These are phyloP conservation scores for Tolypocladium ovalisporum DNA, from an alignment of 2,329 filamentous ascomycete species.

Conservation along the genomic window DNA sequence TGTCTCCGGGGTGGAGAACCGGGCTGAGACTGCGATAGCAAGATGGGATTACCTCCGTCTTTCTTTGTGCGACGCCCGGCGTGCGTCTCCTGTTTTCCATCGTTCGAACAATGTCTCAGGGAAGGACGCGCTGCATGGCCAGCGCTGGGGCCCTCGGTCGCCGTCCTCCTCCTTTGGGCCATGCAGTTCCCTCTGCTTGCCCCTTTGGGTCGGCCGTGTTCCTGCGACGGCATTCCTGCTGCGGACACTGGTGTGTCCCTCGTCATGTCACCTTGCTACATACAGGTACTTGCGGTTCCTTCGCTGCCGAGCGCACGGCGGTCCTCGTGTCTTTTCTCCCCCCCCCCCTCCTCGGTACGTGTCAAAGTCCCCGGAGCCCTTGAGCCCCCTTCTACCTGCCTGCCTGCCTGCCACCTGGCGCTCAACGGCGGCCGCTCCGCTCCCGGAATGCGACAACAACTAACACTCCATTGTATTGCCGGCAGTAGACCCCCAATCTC, in stretches of 20 bases:
- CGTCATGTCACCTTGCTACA: not conserved
- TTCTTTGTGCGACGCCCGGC: not conserved
- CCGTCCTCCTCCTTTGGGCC: not conserved
- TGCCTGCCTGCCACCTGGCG: not conserved
- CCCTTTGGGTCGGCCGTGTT: conserved; percentile 3
- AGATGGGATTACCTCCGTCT: not conserved
- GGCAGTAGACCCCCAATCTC: not conserved
- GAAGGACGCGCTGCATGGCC: not conserved
- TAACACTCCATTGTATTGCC: not conserved
- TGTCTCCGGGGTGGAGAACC: not conserved
- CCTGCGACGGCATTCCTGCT: conserved; percentile 5
- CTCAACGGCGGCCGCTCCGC: not conserved
- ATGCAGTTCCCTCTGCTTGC: not conserved
- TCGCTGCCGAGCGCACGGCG: not conserved
- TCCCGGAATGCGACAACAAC: conserved; percentile 7
- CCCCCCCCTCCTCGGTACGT: not conserved
- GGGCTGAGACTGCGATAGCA: not conserved
- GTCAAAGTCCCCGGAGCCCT: not conserved
- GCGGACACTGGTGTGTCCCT: not conserved
- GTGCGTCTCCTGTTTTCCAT: conserved; percentile 1
- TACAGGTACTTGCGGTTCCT: not conserved
- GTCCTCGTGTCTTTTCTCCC: not conserved
- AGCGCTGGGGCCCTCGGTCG: not conserved
- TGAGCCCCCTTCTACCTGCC: not conserved
- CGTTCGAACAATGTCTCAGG: conserved; percentile 5